These are phyloP conservation scores for Corinectria fuckeliana DNA, from an alignment of 2,329 filamentous ascomycete species.

Conservation along the genomic window DNA sequence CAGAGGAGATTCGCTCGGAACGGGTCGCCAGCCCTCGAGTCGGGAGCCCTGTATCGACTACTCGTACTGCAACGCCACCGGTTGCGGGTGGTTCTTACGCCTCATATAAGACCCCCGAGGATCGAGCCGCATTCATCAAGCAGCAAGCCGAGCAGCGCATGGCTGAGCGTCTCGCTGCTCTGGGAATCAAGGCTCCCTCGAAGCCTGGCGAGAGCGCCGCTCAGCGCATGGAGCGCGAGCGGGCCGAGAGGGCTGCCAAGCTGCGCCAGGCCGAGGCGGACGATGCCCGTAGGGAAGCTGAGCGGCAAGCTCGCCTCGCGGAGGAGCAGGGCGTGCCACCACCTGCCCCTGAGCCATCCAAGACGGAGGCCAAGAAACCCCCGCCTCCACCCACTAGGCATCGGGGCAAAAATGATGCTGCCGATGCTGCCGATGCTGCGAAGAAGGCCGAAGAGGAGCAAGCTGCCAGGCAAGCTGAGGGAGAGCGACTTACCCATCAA, in stretches of 20 bases:
- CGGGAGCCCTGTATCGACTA: constrained; percentile 60
- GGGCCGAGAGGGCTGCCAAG: constrained; percentile 84
- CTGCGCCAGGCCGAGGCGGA: constrained; percentile 91
- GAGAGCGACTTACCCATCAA: constrained; percentile 71
- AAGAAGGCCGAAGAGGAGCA: constrained; percentile 65
- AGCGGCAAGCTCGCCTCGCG: constrained; percentile 81
- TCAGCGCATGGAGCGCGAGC: constrained; percentile 88
- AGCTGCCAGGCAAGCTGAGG: constrained; percentile 66
- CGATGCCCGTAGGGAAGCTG: constrained; percentile 85
- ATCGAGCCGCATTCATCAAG: constrained; percentile 94
- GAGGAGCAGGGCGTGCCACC: constrained; percentile 74
- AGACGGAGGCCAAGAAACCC: constrained; percentile 65
- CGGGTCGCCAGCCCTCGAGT: constrained; percentile 51
- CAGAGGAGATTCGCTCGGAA: constrained; percentile 52
- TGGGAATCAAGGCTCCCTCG: constrained; percentile 84
- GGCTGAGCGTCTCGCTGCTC: constrained; percentile 91
- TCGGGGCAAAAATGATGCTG: constrained; percentile 63
- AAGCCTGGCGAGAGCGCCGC: constrained; percentile 82
- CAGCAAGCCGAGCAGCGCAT: constrained; percentile 97
- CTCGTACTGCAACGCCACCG: constrained; percentile 54
- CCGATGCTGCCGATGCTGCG: constrained; percentile 55
- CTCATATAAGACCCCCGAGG: constrained; percentile 88
- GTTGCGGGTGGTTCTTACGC: constrained; percentile 73
- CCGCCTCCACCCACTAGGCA: constrained; percentile 85
- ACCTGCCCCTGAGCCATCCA: constrained; percentile 56